Percentiles rank a stretch among this genome's conserved stretches.
phyloP scores from a whole-genome alignment of 2,329 filamentous ascomycete species.

The Piedraia hortae region DNA sequence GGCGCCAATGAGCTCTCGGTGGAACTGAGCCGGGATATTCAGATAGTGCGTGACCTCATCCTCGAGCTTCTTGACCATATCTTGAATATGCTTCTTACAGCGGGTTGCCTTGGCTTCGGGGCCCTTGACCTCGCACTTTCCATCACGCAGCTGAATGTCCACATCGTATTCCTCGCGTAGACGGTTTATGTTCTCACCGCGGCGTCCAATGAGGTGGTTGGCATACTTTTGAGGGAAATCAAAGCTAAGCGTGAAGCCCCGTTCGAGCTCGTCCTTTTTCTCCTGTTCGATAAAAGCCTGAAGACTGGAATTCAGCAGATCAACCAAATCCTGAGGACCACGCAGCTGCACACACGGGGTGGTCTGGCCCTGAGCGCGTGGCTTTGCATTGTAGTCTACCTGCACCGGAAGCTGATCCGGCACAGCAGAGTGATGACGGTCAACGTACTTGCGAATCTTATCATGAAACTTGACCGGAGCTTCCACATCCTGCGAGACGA shows the following conservation, averaged over 20 bases:
- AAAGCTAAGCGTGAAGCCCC: conserved; percentile 61
- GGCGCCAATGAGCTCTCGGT: conserved; percentile 75
- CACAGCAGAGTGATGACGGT: conserved; percentile 25
- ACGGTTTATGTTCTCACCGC: conserved; percentile 40
- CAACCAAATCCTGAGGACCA: conserved; percentile 46
- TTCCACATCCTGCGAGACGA: conserved; percentile 25
- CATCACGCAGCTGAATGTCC: conserved; percentile 70
- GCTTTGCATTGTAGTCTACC: conserved; percentile 22
- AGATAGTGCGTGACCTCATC: conserved; percentile 71
- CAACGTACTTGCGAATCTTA: conserved; percentile 32
- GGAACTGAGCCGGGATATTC: conserved; percentile 81
- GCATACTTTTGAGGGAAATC: conserved; percentile 89
- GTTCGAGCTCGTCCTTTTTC: conserved; percentile 78
- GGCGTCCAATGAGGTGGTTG: conserved; percentile 49
- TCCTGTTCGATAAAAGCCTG: conserved; percentile 60
- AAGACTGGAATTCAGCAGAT: conserved; percentile 45
- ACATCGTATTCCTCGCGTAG: conserved; percentile 43
- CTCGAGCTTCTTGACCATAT: conserved; percentile 54
- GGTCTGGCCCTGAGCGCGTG: conserved; percentile 18
- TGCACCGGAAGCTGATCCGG: conserved; percentile 28
- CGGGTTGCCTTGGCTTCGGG: conserved; percentile 82
- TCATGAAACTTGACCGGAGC: conserved; percentile 34
- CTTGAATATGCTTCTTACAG: conserved; percentile 55
- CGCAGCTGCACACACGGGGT: conserved; percentile 33
- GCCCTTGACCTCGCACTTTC: conserved; percentile 84